Evolutionary conservation across 164 flowering plant species (phyloP).

Genomic region (Magnolia changhungtana): DNA sequence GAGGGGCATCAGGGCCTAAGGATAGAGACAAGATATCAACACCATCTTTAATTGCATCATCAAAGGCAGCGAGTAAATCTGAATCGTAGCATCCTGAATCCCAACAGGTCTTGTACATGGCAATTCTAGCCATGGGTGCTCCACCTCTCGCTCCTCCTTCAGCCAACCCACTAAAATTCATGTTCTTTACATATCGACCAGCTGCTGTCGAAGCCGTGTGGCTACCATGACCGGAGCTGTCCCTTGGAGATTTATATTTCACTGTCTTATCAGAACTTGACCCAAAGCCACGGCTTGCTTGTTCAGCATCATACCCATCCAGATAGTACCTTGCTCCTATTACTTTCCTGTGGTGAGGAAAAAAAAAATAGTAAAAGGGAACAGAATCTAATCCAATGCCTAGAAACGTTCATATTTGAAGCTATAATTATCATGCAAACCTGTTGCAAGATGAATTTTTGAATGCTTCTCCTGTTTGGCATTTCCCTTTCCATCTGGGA

Average conservation of each 20-base stretch:
- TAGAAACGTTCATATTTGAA: neutral
- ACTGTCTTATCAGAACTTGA: slow-evolving; percentile 15
- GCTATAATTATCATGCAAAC: slow-evolving; percentile 26
- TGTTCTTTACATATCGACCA: slow-evolving; percentile 60
- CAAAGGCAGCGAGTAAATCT: slow-evolving; percentile 76
- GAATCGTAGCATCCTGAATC: slow-evolving; percentile 76
- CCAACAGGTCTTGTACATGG: slow-evolving; percentile 84
- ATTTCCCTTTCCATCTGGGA: slow-evolving; percentile 61
- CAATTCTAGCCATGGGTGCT: slow-evolving; percentile 78
- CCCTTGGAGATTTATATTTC: slow-evolving; percentile 66
- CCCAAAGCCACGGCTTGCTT: slow-evolving; percentile 13
- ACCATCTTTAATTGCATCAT: slow-evolving; percentile 83
- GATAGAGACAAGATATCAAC: slow-evolving; percentile 69
- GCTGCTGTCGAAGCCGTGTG: slow-evolving; percentile 89
- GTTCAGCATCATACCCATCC: slow-evolving; percentile 63
- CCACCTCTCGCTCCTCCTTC: slow-evolving; percentile 84
- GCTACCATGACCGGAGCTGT: slow-evolving; percentile 78
- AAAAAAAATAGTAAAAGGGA: slow-evolving; percentile 3
- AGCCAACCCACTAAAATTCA: slow-evolving; percentile 63
- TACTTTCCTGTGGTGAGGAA: slow-evolving; percentile 47
- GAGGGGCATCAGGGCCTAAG: slow-evolving; percentile 66
- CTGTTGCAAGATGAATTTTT: slow-evolving; percentile 78
- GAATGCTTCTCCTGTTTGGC: slow-evolving; percentile 72
- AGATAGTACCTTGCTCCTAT: slow-evolving; percentile 77
- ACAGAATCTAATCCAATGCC: neutral